Percentiles rank a stretch among this genome's conserved stretches.
Conservation (phyloP, 2,329 filamentous ascomycete species). For the Exophiala sp. region DNA sequence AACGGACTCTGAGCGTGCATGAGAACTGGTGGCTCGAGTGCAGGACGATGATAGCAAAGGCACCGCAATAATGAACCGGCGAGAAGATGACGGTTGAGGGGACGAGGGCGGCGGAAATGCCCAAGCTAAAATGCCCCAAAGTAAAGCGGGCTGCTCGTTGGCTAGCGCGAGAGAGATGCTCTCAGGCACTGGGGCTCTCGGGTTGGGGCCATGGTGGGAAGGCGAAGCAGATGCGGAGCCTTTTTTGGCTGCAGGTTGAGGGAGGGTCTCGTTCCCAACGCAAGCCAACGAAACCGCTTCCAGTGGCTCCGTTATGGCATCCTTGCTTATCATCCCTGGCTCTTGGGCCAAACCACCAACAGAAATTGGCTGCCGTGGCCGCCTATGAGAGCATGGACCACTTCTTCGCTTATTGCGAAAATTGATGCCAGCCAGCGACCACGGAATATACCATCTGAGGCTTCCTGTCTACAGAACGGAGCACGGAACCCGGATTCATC, state of each 20-base stretch:
- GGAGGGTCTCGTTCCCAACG: not conserved
- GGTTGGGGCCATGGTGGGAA: not conserved
- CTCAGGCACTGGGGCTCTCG: not conserved
- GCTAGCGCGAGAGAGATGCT: too few species aligned
- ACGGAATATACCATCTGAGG: constrained; percentile 2
- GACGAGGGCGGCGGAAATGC: not conserved
- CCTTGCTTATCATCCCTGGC: not conserved
- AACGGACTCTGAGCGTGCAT: not conserved
- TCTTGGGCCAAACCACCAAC: not conserved
- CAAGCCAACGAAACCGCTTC: not conserved
- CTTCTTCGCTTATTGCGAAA: not conserved
- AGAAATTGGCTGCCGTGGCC: not conserved
- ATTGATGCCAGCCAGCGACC: not conserved
- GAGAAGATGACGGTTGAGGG: constrained; percentile 1
- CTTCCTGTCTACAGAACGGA: not conserved
- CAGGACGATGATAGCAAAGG: not conserved
- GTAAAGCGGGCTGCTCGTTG: too few species aligned
- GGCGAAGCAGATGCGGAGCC: not conserved
- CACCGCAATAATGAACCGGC: not conserved
- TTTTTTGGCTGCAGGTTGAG: constrained; percentile 4
- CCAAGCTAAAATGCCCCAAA: not conserved
- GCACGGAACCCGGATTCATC: not conserved
- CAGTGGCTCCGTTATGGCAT: not conserved
- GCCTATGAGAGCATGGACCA: not conserved
- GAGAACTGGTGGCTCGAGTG: not conserved